Base-by-base conservation (phyloP, 495 filamentous ascomycete species). In the Podospora pseudoanserina region DNA sequence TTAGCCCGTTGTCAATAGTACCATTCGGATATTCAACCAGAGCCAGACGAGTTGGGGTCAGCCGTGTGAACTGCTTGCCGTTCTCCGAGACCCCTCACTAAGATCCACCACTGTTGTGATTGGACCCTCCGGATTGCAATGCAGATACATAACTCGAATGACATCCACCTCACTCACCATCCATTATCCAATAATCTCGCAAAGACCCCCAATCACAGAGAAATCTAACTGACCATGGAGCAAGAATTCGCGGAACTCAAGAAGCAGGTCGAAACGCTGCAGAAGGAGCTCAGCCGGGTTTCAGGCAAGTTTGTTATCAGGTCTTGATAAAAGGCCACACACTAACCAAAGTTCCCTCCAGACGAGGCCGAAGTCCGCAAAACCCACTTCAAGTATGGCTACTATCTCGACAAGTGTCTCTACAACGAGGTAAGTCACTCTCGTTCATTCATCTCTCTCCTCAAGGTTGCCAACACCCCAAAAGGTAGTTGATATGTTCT, bases 361-460 rank as follows among this genome's bases (percentile, higher is more conserved):
- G 82, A 83, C 58, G 80, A 84, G 68, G 75, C 77, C 39, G 84
- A 86, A 70, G 79, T 86, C 44, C 80, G 82, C 69, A 86, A 86
- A 67, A 75, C 81, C 5, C 84, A 86, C 69, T 80, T 78, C 79
- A 85, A 85, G 70, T 86, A 86, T 71, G 85, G 85, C 62, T 86
- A 86, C 75, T 86, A 86, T 70, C 80, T 86, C 56, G 85, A 86
- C 76, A 86, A 86, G 63, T 86, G 85, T 67, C 76, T 86, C 1
- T 86, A 86, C 77, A 80, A 86, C 66, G 81, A 86, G 75, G 83
- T 79, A 64, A 16, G 9, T 13, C 15, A 6, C 39, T 13, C 5
- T 6, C 13, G 15, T 16, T 23, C 23, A 1, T 23, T 23, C 39
- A 49, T 49, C 1, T 49, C 39, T 11, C 9, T 49, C 2, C 1